Percentiles rank a stretch among this genome's conserved stretches.
These are phyloP conservation scores for Orychophragmus violaceus DNA, from an alignment of 345 rosid genomes.

Conservation along the genomic window DNA sequence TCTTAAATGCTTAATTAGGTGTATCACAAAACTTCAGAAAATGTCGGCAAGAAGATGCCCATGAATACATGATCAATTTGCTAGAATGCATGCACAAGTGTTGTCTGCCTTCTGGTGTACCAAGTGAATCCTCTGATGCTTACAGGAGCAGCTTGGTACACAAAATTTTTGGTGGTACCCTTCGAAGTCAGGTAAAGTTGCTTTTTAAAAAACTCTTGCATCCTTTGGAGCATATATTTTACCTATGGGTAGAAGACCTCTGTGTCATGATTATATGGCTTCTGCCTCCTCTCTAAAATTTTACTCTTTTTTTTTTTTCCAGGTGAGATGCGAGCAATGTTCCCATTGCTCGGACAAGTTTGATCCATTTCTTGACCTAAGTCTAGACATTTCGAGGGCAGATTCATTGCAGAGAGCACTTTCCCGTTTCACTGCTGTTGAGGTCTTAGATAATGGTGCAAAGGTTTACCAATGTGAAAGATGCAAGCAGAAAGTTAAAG, in stretches of 20 bases:
- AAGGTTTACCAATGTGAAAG: conserved; percentile 80
- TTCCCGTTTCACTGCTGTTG: conserved; percentile 68
- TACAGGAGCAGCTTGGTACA: conserved; percentile 90
- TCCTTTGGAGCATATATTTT: background rate
- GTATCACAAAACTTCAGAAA: conserved; percentile 78
- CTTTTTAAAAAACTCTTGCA: background rate
- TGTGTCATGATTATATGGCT: background rate
- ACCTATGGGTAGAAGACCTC: background rate
- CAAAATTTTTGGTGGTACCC: conserved; percentile 91
- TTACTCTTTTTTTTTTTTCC: conserved; percentile 13
- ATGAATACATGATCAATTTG: conserved; percentile 92
- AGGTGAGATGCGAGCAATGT: conserved; percentile 86
- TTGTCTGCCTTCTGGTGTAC: conserved; percentile 92
- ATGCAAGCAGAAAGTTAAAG: conserved; percentile 86
- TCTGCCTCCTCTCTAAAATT: background rate
- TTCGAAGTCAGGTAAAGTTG: conserved; percentile 73
- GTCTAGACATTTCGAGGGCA: conserved; percentile 81
- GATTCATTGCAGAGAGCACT: conserved; percentile 73
- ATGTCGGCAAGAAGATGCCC: conserved; percentile 92
- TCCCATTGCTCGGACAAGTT: conserved; percentile 70
- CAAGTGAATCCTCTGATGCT: conserved; percentile 82
- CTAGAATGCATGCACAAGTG: conserved; percentile 98
- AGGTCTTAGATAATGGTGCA: conserved; percentile 83
- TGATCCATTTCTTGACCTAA: conserved; percentile 87
- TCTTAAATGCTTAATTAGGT: conserved; percentile 57